A percentile compares a stretch with the other conserved stretches of the same genome.
These are phyloP conservation scores for Talaromyces liani DNA, from an alignment of 495 filamentous ascomycete genomes.

Conservation along the genomic window DNA sequence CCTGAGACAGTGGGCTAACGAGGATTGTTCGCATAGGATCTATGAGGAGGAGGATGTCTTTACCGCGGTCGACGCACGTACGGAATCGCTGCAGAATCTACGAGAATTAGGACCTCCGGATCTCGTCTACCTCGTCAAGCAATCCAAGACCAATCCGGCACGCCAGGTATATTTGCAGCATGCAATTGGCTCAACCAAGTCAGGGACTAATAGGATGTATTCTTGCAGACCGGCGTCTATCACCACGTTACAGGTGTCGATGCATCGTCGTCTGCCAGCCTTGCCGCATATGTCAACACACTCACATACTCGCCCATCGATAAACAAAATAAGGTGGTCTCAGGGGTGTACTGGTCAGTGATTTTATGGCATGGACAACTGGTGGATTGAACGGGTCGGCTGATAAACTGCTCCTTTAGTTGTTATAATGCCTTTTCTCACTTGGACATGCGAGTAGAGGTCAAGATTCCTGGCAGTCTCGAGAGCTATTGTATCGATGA, in stretches of 20 bases:
- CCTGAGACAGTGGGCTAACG: background rate
- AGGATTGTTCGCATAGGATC: constrained; percentile 48
- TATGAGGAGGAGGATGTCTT: constrained; percentile 80
- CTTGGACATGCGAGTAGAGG: constrained; percentile 95
- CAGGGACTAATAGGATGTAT: background rate
- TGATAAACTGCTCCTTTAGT: constrained; percentile 31
- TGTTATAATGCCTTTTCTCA: constrained; percentile 99
- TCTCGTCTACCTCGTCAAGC: constrained; percentile 89
- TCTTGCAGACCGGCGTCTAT: constrained; percentile 72
- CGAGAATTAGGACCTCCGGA: constrained; percentile 94
- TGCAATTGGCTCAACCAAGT: background rate
- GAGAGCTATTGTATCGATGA: constrained; percentile 97
- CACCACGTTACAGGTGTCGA: constrained; percentile 98
- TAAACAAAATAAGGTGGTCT: constrained; percentile 83
- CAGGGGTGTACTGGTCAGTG: constrained; percentile 86
- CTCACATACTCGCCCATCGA: constrained; percentile 82
- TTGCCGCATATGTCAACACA: constrained; percentile 97
- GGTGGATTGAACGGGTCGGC: background rate
- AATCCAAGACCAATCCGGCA: constrained; percentile 51
- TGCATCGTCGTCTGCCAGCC: constrained; percentile 91
- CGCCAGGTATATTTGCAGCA: constrained; percentile 33
- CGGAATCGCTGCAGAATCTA: constrained; percentile 73
- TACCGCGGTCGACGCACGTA: constrained; percentile 81
- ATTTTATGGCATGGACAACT: background rate
- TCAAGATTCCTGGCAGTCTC: constrained; percentile 89